These are phyloP conservation scores for Scleroderma citrinum DNA, from an alignment of 768 basidiomycete species.

Conservation along the genomic window DNA sequence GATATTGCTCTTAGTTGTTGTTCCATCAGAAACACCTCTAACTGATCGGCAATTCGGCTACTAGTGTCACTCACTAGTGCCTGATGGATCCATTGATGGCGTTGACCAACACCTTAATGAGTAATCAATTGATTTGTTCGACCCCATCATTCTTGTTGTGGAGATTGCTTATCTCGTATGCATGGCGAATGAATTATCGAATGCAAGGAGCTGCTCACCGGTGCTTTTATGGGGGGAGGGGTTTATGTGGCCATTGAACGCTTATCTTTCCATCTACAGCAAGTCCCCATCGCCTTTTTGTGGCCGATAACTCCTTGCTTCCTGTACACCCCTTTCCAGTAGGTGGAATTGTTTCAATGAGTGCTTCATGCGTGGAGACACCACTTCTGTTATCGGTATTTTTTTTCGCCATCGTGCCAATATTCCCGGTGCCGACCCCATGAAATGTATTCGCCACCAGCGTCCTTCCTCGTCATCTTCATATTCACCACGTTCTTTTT, in stretches of 20 bases:
- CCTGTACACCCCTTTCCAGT: conserved; percentile 42
- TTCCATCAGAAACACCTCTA: conserved; percentile 69
- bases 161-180: conserved; percentile 66
- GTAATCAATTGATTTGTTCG: not conserved
- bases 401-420: conserved; percentile 72
- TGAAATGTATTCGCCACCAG: conserved; percentile 71
- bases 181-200: conserved; percentile 55
- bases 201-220: conserved; percentile 77
- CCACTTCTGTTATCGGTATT: conserved; percentile 43
- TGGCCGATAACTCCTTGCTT: conserved; percentile 45
- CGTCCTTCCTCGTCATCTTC: conserved; percentile 72
- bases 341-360: conserved; percentile 74
- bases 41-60: not conserved
- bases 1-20: conserved; percentile 40
- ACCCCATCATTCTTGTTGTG: not conserved
- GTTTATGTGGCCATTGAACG: not conserved
- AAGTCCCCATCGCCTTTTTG: conserved; percentile 73
- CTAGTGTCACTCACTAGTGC: conserved; percentile 36
- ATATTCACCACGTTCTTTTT: conserved; percentile 40
- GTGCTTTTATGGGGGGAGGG: no score
- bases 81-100: conserved; percentile 74
- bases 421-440: conserved; percentile 70
- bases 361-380: conserved; percentile 16
- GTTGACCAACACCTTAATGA: conserved; percentile 73
- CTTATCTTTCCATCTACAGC: conserved; percentile 37